Evolutionary conservation across 75 land plant genomes (phyloP), one percentile per base, ranked within the genome.

Genomic region (Pinus albicaulis): DNA sequence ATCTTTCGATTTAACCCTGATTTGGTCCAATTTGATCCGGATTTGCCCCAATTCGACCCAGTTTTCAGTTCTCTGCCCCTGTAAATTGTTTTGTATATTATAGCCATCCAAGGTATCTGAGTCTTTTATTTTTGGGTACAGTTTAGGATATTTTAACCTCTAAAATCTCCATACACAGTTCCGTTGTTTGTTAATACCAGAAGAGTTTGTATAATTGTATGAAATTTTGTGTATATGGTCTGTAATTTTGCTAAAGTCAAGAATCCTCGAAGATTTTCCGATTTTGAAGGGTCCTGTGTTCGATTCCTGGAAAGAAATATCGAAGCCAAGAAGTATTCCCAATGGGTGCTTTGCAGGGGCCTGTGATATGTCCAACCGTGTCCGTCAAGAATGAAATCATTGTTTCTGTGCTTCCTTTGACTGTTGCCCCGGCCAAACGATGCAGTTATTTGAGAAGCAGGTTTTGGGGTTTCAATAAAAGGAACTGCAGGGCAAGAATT

Each of bases 301-400:
- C 13, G 53, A 41, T 20, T 68, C 24, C 7, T 11, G 44, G 19
- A 36, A 31, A 38, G 8, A 31, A 66, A 36, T 6, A 20, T 38
- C 53, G 17, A 36, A 38, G 17, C 1, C 3, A 12, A 23, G 59
- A 22, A 17, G 14, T 23, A 15, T 53, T n/a, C 20, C 14, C 20
- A 60, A 88, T 88, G 89, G 80, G 62, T 31, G 74, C 81, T 53
- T 56, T 88, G 64, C 87, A 85, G 65, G 82, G 81, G 25, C 80
- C 87, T 13, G 87, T 88, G 13, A 77, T 88, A 69, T 84, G 84
- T 64, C 86, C 84, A 4, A 23, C 81, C 16, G 73, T 81, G 4
- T 62, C 60, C 24, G 76, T 78, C 0, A 84, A 80, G 56, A 77
- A 79, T 74, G 84, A 71, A 14, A 57, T 22, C n/a, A 38, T 72